phyloP scores from a whole-genome alignment of 306 rosid species.

The Sindora glabra region DNA sequence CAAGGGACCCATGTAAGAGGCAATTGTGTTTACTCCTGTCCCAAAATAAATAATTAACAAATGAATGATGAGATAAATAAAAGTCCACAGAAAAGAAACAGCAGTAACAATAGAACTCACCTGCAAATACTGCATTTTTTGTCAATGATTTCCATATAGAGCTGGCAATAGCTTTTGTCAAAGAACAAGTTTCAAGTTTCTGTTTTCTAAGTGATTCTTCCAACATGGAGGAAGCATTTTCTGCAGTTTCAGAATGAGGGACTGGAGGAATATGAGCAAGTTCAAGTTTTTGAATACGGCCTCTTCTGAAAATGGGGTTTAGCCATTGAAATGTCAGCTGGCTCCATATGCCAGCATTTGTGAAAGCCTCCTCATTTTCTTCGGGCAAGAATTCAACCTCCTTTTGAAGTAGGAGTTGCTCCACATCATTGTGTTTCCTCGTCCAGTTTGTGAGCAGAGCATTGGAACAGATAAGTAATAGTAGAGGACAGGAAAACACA shows the following conservation, averaged over 20 bases:
- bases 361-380: constrained; percentile 22
- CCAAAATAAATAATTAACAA: neutral
- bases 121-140: constrained; percentile 73
- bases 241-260: constrained; percentile 67
- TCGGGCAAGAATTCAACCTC: constrained; percentile 10
- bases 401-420: constrained; percentile 38
- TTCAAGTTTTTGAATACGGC: constrained; percentile 58
- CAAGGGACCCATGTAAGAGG: constrained; percentile 72
- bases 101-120: constrained; percentile 16
- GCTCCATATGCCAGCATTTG: constrained; percentile 57
- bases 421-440: constrained; percentile 27
- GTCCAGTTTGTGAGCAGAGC: constrained; percentile 18
- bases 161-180: constrained; percentile 46
- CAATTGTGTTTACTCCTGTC: constrained; percentile 66
- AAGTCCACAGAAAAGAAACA: neutral
- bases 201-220: constrained; percentile 57
- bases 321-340: constrained; percentile 67
- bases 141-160: constrained; percentile 51
- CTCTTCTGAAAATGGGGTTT: constrained; percentile 62
- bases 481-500: constrained; percentile 45
- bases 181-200: constrained; percentile 41
- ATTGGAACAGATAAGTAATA: constrained; percentile 37
- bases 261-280: constrained; percentile 52
- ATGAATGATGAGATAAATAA: neutral
- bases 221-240: constrained; percentile 40